phyloP scores from a whole-genome alignment of 2,329 filamentous ascomycete genomes.

The Thielaviopsis populi region DNA sequence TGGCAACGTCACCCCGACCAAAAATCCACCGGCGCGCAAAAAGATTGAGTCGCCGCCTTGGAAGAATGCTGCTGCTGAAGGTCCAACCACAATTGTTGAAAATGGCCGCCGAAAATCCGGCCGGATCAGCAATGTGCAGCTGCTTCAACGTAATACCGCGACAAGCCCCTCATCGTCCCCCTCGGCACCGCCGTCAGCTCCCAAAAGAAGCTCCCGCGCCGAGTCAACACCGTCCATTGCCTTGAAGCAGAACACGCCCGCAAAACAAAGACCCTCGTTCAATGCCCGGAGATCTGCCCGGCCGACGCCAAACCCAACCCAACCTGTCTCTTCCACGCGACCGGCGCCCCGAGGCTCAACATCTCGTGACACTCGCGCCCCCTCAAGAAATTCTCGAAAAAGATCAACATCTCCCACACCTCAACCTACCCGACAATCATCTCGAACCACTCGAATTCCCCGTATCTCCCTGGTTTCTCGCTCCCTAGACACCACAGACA shows the following conservation, averaged over 20 bases:
- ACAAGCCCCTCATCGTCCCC: neutral
- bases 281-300: neutral
- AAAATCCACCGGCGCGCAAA: conserved; percentile 30
- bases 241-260: neutral
- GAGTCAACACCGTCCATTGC: neutral
- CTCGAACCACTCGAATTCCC: conserved; percentile 24
- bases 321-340: neutral
- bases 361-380: conserved; percentile 3
- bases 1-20: conserved; percentile 24
- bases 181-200: neutral
- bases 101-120: conserved; percentile 56
- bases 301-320: neutral
- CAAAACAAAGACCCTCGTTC: neutral
- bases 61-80: conserved; percentile 74
- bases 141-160: neutral
- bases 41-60: conserved; percentile 64
- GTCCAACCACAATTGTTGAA: conserved; percentile 69
- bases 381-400: conserved; percentile 16
- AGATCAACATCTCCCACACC: conserved; percentile 23
- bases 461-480: neutral
- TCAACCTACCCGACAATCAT: conserved; percentile 26
- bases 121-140: conserved; percentile 39
- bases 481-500: neutral
- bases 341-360: conserved; percentile 1
- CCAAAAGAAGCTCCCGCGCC: neutral